Conservation (phyloP, 75 land plant species). For the Chamaecyparis obtusa region DNA sequence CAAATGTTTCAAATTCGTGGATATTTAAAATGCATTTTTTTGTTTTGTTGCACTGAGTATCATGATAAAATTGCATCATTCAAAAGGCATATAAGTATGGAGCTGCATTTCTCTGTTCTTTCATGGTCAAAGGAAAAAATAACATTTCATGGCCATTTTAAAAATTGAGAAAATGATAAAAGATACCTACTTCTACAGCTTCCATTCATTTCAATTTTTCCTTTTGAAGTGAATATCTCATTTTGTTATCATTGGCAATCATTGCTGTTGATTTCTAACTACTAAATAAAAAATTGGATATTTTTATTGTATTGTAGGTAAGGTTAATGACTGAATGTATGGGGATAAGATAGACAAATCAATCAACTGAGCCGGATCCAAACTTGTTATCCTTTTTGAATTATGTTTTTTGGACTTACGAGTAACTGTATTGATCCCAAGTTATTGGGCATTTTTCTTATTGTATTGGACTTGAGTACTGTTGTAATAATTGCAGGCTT, state of each 20-base stretch:
- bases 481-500: background rate
- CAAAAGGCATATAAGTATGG: background rate
- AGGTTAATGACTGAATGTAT: background rate
- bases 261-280: no score
- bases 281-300: background rate
- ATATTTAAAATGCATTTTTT: no score
- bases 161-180: background rate
- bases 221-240: background rate
- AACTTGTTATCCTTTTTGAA: background rate
- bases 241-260: background rate
- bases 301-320: background rate
- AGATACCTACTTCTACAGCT: background rate
- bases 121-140: background rate
- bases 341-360: background rate
- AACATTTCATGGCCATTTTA: background rate
- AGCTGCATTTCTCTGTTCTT: background rate
- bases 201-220: background rate
- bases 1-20: no score
- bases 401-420: background rate
- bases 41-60: no score
- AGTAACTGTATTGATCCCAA: background rate
- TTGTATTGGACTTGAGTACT: background rate
- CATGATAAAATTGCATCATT: no score
- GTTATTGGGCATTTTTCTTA: background rate
- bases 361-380: background rate